A percentile compares a stretch with the other conserved stretches of the same genome.
Evolutionary conservation across 2,329 filamentous ascomycete species (phyloP).

Genomic region (Elsinoe necatrix): DNA sequence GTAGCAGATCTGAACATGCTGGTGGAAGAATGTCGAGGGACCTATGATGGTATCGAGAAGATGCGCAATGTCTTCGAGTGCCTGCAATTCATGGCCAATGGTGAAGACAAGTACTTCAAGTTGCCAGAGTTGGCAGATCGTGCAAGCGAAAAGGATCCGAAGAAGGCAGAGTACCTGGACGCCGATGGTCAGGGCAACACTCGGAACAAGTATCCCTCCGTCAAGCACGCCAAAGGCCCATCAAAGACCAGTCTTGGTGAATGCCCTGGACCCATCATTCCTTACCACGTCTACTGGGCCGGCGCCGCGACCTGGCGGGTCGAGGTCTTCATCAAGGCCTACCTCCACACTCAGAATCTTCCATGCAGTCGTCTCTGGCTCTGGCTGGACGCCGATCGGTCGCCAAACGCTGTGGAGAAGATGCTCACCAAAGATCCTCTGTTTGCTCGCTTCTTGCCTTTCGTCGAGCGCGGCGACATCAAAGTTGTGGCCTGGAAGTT

Average conservation of each 20-base stretch:
- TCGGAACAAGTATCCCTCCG: slow-evolving; percentile 30
- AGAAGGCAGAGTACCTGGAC: slow-evolving; percentile 35
- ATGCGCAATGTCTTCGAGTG: slow-evolving; percentile 48
- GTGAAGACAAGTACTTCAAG: slow-evolving; percentile 43
- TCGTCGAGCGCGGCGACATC: slow-evolving; percentile 47
- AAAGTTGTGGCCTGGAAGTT: slow-evolving; percentile 47
- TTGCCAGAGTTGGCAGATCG: slow-evolving; percentile 36
- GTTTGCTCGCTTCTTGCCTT: slow-evolving; percentile 46
- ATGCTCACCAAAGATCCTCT: slow-evolving; percentile 46
- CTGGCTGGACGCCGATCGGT: slow-evolving; percentile 47
- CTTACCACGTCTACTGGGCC: slow-evolving; percentile 51
- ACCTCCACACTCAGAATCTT: slow-evolving; percentile 49
- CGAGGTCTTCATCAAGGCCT: slow-evolving; percentile 49
- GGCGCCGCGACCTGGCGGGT: slow-evolving; percentile 50
- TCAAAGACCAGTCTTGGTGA: slow-evolving; percentile 39
- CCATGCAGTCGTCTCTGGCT: slow-evolving; percentile 46
- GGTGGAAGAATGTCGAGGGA: slow-evolving; percentile 46
- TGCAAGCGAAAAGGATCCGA: slow-evolving; percentile 36
- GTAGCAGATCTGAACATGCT: slow-evolving; percentile 45
- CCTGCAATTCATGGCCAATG: slow-evolving; percentile 42
- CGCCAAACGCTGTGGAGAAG: slow-evolving; percentile 42
- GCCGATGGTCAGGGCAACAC: slow-evolving; percentile 37
- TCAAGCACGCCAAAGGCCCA: slow-evolving; percentile 29
- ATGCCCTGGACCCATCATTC: slow-evolving; percentile 48
- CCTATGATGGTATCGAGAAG: slow-evolving; percentile 45